Conservation (phyloP, 2,329 filamentous ascomycete species). For the Neodidymelliopsis sp. region DNA sequence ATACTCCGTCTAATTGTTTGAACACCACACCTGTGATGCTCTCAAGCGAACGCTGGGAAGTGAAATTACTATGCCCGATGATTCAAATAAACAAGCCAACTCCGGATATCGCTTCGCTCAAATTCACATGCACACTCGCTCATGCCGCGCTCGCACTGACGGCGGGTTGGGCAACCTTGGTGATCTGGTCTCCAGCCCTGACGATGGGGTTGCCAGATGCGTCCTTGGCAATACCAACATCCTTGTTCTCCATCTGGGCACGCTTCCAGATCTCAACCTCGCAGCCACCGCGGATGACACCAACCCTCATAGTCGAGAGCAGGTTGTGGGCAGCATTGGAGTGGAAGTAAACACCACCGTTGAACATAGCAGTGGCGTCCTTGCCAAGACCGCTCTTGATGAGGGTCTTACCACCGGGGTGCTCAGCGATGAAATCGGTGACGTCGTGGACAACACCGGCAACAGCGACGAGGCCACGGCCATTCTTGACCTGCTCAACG, state of each 20-base stretch:
- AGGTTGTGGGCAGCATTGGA: slow-evolving; percentile 54
- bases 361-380: slow-evolving; percentile 55
- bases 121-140: slow-evolving; percentile 18
- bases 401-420: slow-evolving; percentile 54
- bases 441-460: slow-evolving; percentile 54
- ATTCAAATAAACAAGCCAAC: slow-evolving; percentile 36
- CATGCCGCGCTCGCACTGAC: slow-evolving; percentile 84
- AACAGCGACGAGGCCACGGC: slow-evolving; percentile 51
- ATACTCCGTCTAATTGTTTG: slow-evolving; percentile 40
- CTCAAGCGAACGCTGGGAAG: slow-evolving; percentile 41
- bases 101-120: slow-evolving; percentile 45
- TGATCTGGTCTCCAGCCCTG: slow-evolving; percentile 84
- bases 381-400: slow-evolving; percentile 54
- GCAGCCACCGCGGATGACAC: slow-evolving; percentile 53
- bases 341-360: slow-evolving; percentile 54
- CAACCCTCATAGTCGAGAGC: slow-evolving; percentile 53
- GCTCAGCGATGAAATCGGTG: slow-evolving; percentile 53
- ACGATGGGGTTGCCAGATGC: slow-evolving; percentile 82
- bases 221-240: slow-evolving; percentile 80
- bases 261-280: slow-evolving; percentile 57
- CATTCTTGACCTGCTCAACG: slow-evolving; percentile 53
- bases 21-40: slow-evolving; percentile 27
- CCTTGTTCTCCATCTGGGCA: slow-evolving; percentile 64
- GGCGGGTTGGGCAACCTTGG: slow-evolving; percentile 80
- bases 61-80: slow-evolving; percentile 35